Evolutionary conservation across 2,329 filamentous ascomycete species (phyloP), one percentile per base, ranked within the genome.

Genomic region (Byssothecium circinans): DNA sequence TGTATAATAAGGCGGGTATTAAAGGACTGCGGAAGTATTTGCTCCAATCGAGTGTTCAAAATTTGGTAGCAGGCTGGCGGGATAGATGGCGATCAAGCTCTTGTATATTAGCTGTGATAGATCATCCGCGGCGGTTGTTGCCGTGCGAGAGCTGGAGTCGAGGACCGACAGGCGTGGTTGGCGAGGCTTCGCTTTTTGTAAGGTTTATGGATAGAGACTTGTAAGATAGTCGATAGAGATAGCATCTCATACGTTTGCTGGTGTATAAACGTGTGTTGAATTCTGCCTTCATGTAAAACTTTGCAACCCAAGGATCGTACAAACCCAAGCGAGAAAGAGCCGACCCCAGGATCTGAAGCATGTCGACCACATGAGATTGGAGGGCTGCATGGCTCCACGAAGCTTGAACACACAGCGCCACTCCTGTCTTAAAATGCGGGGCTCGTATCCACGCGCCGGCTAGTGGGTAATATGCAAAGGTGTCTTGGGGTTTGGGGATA

Each of bases 401-500:
- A 27, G 22, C 23, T 52, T 51, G 48, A 44, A 23, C n/a, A n/a
- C n/a, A n/a, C 20, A 41, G 40, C 55, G 47, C 53, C 52, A 47
- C 50, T 39, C 5, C 11, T 32, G 7, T 12, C 23, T 41, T 20
- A 32, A 47, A 52, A 54, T 42, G 52, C 41, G 57, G 54, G 54
- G 54, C 47, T 50, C 29, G 34, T 44, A 33, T 43, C 37, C 20
- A 45, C 18, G n/a, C 29, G 17, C 40, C 43, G 27, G 38, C 32
- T 47, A 41, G 33, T 46, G 41, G 41, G 17, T 27, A 43, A 56
- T 49, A 50, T 32, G 39, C n/a, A n/a, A 41, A 45, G 8, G n/a
- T 43, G 19, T 45, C 46, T 52, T 51, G 50, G 29, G 12, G 30
- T 34, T 51, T 41, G 20, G 44, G 50, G 41, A 52, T 60, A 60